These are phyloP conservation scores for Neospermospora avenae DNA, from an alignment of 2,329 filamentous ascomycete species.

Conservation along the genomic window DNA sequence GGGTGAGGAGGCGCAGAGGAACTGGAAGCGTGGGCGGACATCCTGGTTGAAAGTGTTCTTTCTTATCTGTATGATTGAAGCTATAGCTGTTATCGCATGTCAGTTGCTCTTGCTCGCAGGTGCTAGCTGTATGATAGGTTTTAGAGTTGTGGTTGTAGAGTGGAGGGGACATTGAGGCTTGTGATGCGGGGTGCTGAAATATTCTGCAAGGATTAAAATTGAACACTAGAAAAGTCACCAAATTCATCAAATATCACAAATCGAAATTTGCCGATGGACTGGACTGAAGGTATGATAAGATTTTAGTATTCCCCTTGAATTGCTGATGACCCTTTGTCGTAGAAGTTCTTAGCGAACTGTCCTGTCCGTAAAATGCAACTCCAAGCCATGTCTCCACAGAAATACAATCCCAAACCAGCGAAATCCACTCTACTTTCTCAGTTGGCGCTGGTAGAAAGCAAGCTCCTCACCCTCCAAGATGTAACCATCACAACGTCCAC, in stretches of 20 bases:
- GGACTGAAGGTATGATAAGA: not conserved
- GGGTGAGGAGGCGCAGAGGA: not conserved
- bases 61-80: not conserved
- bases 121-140: not conserved
- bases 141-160: not conserved
- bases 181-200: conserved; percentile 23
- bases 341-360: conserved; percentile 24
- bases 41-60: not conserved
- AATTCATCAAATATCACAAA: not conserved
- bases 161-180: conserved; percentile 5
- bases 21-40: conserved; percentile 7
- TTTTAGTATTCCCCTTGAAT: conserved; percentile 32
- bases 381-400: conserved; percentile 33
- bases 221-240: not conserved
- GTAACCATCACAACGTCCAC: conserved; percentile 94
- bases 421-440: conserved; percentile 79
- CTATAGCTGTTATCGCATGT: not conserved
- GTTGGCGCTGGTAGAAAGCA: conserved; percentile 99
- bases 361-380: conserved; percentile 32
- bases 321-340: conserved; percentile 26
- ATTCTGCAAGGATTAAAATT: conserved; percentile 1
- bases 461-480: conserved; percentile 99
- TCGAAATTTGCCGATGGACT: not conserved
- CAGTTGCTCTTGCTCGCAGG: not conserved
- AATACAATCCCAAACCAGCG: conserved; percentile 31